These are phyloP conservation scores for Cucurbitaria berberidis DNA, from an alignment of 2,329 filamentous ascomycete genomes.

Conservation along the genomic window DNA sequence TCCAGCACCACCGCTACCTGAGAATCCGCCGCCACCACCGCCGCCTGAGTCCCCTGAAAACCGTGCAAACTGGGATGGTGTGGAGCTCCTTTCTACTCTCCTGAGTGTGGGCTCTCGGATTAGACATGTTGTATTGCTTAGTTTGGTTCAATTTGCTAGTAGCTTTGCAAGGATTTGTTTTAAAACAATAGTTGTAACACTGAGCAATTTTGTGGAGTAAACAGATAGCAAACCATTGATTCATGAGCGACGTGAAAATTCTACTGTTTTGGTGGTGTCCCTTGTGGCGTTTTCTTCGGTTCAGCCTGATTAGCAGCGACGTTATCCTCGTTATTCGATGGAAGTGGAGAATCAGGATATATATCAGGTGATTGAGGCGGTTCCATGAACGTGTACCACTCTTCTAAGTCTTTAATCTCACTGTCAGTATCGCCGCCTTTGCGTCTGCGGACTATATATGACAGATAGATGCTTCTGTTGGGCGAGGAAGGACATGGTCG, in stretches of 20 bases:
- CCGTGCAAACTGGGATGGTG: too few species aligned
- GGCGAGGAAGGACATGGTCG: neutral
- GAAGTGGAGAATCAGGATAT: neutral
- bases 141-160: too few species aligned
- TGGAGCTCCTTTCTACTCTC: too few species aligned
- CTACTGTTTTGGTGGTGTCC: neutral
- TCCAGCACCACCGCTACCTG: too few species aligned
- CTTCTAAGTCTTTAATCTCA: neutral
- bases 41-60: too few species aligned
- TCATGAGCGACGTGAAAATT: neutral
- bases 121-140: too few species aligned
- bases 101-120: too few species aligned
- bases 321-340: neutral
- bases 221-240: neutral
- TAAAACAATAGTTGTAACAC: neutral
- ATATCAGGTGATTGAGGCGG: neutral
- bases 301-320: neutral
- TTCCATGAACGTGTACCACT: neutral
- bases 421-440: neutral
- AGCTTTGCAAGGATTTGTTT: neutral
- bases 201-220: neutral
- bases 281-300: neutral
- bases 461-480: slow-evolving; percentile 1
- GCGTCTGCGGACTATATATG: neutral
- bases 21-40: too few species aligned